Conservation (phyloP, 2,329 filamentous ascomycete species). For the Aspergillus arachidicola region DNA sequence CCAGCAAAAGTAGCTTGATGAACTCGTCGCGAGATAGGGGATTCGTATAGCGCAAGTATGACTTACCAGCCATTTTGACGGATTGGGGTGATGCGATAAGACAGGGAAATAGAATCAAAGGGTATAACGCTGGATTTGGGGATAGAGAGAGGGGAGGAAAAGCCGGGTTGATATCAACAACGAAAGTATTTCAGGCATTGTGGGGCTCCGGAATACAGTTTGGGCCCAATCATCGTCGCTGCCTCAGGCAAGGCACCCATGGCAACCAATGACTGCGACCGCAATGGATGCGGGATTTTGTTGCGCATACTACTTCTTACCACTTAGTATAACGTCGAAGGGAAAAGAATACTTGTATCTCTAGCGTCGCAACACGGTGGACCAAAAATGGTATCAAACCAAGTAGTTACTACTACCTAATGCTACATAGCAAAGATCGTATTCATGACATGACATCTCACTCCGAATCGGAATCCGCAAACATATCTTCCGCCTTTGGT, state of each 20-base stretch:
- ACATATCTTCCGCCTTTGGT: slow-evolving; percentile 82
- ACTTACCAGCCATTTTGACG: slow-evolving; percentile 42
- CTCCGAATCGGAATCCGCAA: slow-evolving; percentile 72
- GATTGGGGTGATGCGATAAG: slow-evolving; percentile 20
- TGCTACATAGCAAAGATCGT: neutral
- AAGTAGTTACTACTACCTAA: neutral
- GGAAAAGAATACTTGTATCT: neutral
- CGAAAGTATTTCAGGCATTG: slow-evolving; percentile 18
- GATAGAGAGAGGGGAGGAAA: slow-evolving; percentile 7
- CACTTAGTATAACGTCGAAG: neutral
- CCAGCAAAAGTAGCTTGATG: neutral
- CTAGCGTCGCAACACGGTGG: neutral
- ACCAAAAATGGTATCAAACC: neutral
- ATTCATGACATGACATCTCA: slow-evolving; percentile 22
- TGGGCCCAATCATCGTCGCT: slow-evolving; percentile 5
- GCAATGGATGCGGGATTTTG: neutral
- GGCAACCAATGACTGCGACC: neutral
- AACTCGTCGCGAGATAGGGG: neutral
- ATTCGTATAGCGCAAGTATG: neutral
- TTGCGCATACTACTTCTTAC: neutral
- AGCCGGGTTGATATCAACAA: slow-evolving; percentile 19
- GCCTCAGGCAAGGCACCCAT: neutral
- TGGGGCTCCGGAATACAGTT: slow-evolving; percentile 15
- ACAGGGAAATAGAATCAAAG: slow-evolving; percentile 10
- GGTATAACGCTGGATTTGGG: slow-evolving; percentile 15